phyloP scores from a whole-genome alignment of 345 rosid species.

The Arabidopsis suecica region DNA sequence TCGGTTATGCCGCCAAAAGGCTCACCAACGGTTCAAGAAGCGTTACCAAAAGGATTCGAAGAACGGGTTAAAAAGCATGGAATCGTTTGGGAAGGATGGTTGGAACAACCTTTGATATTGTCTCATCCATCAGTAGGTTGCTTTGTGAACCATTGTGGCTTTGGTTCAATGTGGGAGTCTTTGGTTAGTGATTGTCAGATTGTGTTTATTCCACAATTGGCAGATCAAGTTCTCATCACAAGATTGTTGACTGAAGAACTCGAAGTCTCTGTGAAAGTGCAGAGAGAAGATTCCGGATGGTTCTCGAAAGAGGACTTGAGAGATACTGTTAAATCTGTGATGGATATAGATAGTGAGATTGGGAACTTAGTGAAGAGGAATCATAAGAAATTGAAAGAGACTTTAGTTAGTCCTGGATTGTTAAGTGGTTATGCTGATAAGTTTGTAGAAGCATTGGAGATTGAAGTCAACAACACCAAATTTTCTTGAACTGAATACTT shows the following conservation, averaged over 20 bases:
- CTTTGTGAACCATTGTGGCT: constrained; percentile 49
- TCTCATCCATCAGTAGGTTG: constrained; percentile 47
- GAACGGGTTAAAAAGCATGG: constrained; percentile 48
- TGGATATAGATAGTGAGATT: constrained; percentile 41
- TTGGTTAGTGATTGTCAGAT: constrained; percentile 43
- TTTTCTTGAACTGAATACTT: constrained; percentile 1
- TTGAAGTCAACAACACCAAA: constrained; percentile 23
- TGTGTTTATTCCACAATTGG: constrained; percentile 46
- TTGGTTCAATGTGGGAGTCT: constrained; percentile 51
- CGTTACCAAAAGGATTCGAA: constrained; percentile 47
- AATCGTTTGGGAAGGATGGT: constrained; percentile 42
- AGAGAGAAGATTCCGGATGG: constrained; percentile 40
- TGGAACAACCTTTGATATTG: constrained; percentile 40
- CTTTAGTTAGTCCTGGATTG: constrained; percentile 19
- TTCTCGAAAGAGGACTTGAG: constrained; percentile 40
- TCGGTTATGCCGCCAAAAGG: constrained; percentile 48
- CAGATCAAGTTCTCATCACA: constrained; percentile 49
- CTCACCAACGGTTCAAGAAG: constrained; percentile 47
- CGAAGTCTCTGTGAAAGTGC: constrained; percentile 48
- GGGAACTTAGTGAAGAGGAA: constrained; percentile 24
- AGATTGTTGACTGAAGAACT: constrained; percentile 48
- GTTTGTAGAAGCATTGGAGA: constrained; percentile 24
- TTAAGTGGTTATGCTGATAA: constrained; percentile 18
- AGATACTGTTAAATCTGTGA: constrained; percentile 37
- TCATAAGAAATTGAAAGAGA: constrained; percentile 38